Evolutionary conservation across 2,329 filamentous ascomycete genomes (phyloP), one percentile per base, ranked within the genome.

Genomic region (Colletotrichum somersetense): DNA sequence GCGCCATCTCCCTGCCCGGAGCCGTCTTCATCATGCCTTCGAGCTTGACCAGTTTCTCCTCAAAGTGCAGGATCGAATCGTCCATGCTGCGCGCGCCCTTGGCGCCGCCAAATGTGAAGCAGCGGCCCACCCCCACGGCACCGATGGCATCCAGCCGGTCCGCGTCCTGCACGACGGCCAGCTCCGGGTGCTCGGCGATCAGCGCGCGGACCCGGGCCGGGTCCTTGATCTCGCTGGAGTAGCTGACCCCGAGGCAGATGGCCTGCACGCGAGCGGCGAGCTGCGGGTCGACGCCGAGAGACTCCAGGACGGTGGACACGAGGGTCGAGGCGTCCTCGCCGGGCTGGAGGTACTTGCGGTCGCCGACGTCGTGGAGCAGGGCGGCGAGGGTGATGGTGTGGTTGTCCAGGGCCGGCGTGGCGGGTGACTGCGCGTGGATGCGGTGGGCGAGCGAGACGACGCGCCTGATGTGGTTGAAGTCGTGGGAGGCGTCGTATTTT

Each of bases 71-170:
- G 73, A 97, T 89, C 7, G 91, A 89, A 58, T 89, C 88, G 50
- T 86, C 86, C 85, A 97, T 63, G 30, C 73, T 71, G 50, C 68
- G 83, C 55, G 85, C 87, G 33, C 85, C 83, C 80, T 87, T 89
- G 14, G 91, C 91, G 0, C 92, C 95, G 0, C 92, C 90, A 79
- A 91, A 98, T 0, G 92, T 91, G 79, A 96, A 95, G 52, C 89
- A 89, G 55, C 96, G 85, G 2, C 89, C 95, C 68, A 97, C 91
- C 0, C 96, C 96, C 40, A 98, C 89, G 0, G 93, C 94, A 1
- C 95, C 96, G 62, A 98, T 91, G 5, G 95, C 93, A 82, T 98
- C 96, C n/a, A 98, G 85, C 8, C 95, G 87, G 83, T 98, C 96
- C 5, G 95, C 95, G 81, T 98, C 96, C 82, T 98, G 95, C 42